Evolutionary conservation across 306 rosid genomes (phyloP), one percentile per base, ranked within the genome.

Genomic region (Rosa rugosa): DNA sequence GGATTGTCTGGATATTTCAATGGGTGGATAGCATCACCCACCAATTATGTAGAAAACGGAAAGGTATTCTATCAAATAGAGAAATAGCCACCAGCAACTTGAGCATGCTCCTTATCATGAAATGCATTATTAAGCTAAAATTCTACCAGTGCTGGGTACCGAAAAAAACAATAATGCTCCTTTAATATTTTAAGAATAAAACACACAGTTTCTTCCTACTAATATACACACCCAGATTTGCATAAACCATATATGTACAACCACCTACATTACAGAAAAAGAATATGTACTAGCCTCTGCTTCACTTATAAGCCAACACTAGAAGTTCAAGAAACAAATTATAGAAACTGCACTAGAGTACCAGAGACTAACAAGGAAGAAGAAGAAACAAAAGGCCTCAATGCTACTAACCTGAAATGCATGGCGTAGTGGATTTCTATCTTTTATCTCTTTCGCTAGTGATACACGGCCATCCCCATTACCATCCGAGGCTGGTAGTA

Each of bases 391-490:
- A 71, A 67, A 31, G 49, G 66, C 8, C 65, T 13, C 11, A n/a
- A 34, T 80, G 79, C 75, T 20, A 73, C 85, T 85, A 69, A 95
- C 99, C 98, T 85, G 90, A 79, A 89, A 93, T 45, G 98, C 74
- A 89, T 93, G 96, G 38, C 98, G 94, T 80, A 93, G 84, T 36
- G 97, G 99, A 88, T 96, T 95, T 47, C 86, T 88, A 78, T 95
- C 98, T 82, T 87, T 90, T 82, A 89, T 69, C 87, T 96, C 97
- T 74, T 80, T 84, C 4, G 99, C 99, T 79, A 93, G 81, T 11
- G 96, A 89, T 72, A 90, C 82, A n/a, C 90, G 88, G 22, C 97
- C 97, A 49, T 93, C 93, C 76, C 91, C 95, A 86, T 96, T 93
- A 72, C 90, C 89, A 86, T 90, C 93, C 25, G 94, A 90, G 73